Evolutionary conservation across 306 rosid species (phyloP), one percentile per base, ranked within the genome.

Genomic region (Erythrophleum fordii): DNA sequence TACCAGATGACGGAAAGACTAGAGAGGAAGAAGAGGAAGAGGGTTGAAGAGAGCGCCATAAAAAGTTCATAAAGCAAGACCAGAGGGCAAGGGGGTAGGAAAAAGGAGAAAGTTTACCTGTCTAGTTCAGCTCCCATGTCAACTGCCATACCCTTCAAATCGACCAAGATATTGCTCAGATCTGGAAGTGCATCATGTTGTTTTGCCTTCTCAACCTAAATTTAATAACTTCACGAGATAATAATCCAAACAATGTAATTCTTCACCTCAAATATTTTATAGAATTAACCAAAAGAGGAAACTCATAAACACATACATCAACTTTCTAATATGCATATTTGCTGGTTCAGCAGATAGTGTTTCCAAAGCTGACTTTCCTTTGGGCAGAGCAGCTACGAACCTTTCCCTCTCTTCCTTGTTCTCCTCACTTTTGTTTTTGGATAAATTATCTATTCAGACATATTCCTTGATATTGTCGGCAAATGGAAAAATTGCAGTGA

Each of bases 131-230:
- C 11, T 59, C 66, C 66, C 35, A 59, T 59, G 37, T 26, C 66
- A 59, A 59, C 37, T 12, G 37, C 66, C 66, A 59, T 59, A 59
- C 66, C 28, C 66, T 26, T 59, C 66, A 59, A 59, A 59, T 59
- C n/a, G 9, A 25, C 66, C 37, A 59, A 59, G 28, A 59, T 13
- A 59, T 26, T 59, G 66, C 66, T 59, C 66, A 59, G 37, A 59
- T 59, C 66, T 5, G 66, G 25, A 25, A 59, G 37, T 59, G 66
- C 37, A 17, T 59, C 37, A 59, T 59, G 37, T 59, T 59, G 66
- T 59, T 59, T 59, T 26, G 8, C 66, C 66, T 26, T 59, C 66
- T 59, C 66, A 59, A 26, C 66, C 66, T 59, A 37, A 59, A 59
- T 59, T n/a, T 4, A 59, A 26, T 5, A 59, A 59, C 66, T 59